A percentile compares a stretch with the other conserved stretches of the same genome.
Evolutionary conservation across 306 rosid genomes (phyloP).

Genomic region (Dalbergia oliveri): DNA sequence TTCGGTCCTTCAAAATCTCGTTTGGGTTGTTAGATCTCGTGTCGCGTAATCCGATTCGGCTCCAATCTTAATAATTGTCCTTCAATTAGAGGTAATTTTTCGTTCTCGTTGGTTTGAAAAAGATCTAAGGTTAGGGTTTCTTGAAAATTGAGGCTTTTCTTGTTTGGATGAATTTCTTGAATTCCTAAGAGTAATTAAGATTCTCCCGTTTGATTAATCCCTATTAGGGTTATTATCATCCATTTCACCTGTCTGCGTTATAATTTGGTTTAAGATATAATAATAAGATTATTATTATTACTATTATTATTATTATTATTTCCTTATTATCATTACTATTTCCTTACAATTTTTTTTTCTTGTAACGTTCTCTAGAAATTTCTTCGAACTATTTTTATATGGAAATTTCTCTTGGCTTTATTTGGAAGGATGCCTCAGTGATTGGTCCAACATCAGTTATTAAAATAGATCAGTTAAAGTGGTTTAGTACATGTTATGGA

Average conservation of each 20-base stretch:
- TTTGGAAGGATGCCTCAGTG: not conserved
- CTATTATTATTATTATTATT: not conserved
- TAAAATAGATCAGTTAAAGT: slow-evolving; percentile 28
- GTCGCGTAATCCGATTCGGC: not conserved
- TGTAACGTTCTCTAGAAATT: slow-evolving; percentile 3
- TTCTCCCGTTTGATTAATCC: slow-evolving; percentile 18
- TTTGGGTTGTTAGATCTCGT: slow-evolving; percentile 41
- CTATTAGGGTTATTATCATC: slow-evolving; percentile 24
- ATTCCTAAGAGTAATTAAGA: slow-evolving; percentile 21
- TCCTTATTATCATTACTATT: no score
- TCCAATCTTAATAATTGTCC: slow-evolving; percentile 28
- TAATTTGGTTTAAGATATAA: slow-evolving; percentile 57
- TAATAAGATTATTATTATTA: not conserved
- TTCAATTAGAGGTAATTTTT: slow-evolving; percentile 17
- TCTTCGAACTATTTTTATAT: not conserved
- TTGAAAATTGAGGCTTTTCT: slow-evolving; percentile 56
- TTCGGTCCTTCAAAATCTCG: slow-evolving; percentile 29
- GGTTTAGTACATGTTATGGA: not conserved
- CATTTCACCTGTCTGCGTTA: slow-evolving; percentile 44
- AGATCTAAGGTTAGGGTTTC: slow-evolving; percentile 79
- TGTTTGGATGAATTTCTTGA: slow-evolving; percentile 45
- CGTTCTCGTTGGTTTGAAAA: slow-evolving; percentile 27
- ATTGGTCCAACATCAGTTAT: slow-evolving; percentile 10
- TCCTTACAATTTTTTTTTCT: not conserved
- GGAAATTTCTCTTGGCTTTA: not conserved